A percentile compares a stretch with the other conserved stretches of the same genome.
Conservation (phyloP, 441 rosid species). For the Gossypium gossypioides region DNA sequence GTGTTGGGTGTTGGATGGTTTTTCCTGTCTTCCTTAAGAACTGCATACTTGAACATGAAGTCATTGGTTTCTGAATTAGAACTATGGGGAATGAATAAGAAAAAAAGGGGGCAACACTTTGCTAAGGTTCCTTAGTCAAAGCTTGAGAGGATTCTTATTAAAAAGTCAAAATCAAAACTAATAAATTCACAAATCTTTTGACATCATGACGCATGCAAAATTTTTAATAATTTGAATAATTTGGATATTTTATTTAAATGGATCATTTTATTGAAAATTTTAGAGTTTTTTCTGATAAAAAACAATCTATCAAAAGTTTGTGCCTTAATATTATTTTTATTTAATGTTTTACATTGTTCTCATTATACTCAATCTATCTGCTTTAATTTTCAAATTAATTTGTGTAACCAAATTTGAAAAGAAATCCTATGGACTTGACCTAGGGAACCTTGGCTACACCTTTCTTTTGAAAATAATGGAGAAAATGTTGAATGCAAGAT, state of each 20-base stretch:
- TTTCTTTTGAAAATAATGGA: background rate
- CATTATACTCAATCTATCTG: background rate
- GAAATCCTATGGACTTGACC: background rate
- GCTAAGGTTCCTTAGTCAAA: background rate
- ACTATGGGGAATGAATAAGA: background rate
- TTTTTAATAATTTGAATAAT: background rate
- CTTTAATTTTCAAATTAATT: background rate
- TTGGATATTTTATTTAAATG: background rate
- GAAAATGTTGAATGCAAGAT: background rate
- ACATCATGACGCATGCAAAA: background rate
- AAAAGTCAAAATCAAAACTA: background rate
- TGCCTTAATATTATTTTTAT: background rate
- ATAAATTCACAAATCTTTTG: no score
- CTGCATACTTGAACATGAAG: background rate
- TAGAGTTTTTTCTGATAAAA: background rate
- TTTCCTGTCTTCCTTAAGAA: background rate
- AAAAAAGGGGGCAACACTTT: background rate
- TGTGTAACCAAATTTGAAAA: background rate
- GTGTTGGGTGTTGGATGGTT: slow-evolving; percentile 1
- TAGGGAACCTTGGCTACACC: background rate
- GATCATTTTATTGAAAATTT: background rate
- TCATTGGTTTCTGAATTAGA: background rate
- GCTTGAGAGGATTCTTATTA: background rate
- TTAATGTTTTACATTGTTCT: background rate
- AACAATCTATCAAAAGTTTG: background rate